These are phyloP conservation scores for Hanseniaspora clermontiae DNA, from an alignment of 805 yeast genomes.

Conservation along the genomic window DNA sequence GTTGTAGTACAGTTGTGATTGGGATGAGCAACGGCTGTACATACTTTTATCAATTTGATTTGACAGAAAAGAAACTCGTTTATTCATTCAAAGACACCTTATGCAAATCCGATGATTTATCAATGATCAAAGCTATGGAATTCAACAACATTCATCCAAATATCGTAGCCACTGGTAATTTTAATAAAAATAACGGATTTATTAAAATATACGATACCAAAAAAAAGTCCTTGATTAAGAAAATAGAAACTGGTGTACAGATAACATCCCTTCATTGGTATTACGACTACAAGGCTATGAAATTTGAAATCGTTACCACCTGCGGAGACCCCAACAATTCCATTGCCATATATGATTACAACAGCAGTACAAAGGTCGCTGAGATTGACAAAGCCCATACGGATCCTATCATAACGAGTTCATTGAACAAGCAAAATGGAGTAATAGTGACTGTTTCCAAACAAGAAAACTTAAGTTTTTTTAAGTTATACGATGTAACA, in stretches of 20 bases:
- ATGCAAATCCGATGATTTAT: neutral
- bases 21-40: constrained; percentile 8
- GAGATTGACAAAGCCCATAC: constrained; percentile 82
- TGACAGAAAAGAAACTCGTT: neutral
- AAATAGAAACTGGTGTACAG: constrained; percentile 86
- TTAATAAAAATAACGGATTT: neutral
- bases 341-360: constrained; percentile 72
- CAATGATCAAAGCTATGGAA: constrained; percentile 7
- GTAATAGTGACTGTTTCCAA: constrained; percentile 91
- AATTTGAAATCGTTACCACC: constrained; percentile 70
- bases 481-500: constrained; percentile 63
- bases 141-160: constrained; percentile 1
- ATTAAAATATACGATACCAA: constrained; percentile 8
- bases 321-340: constrained; percentile 88
- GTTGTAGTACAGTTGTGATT: neutral
- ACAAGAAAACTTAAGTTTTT: constrained; percentile 90
- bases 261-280: constrained; percentile 94
- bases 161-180: constrained; percentile 7
- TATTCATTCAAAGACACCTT: neutral
- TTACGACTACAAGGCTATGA: constrained; percentile 29
- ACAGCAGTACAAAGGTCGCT: constrained; percentile 74
- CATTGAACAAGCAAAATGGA: constrained; percentile 78
- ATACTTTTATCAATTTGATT: constrained; percentile 1
- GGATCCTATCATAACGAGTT: constrained; percentile 68
- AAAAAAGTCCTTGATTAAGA: constrained; percentile 41